Conservation (phyloP, 495 filamentous ascomycete species). For the Aspergillus indologenus region DNA sequence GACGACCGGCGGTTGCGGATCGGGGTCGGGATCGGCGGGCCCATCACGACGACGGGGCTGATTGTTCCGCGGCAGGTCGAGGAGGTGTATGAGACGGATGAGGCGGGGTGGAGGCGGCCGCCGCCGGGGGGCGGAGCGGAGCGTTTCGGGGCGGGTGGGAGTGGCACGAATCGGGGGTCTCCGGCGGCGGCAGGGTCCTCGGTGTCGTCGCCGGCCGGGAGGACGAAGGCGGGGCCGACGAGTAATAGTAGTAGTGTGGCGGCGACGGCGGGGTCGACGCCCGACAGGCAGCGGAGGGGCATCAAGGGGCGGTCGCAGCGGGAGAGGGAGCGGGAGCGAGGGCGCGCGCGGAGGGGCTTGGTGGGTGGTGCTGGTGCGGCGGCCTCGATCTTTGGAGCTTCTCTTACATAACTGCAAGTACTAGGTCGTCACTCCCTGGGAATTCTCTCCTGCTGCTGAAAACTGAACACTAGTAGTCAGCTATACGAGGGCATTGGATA, state of each 20-base stretch:
- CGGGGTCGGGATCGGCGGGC: not conserved
- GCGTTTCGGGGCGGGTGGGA: no score
- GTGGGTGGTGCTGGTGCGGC: slow-evolving; percentile 5
- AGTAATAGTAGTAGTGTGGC: not conserved
- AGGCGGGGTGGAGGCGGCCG: slow-evolving; percentile 22
- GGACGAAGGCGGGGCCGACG: slow-evolving; percentile 9
- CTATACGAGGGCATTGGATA: no score
- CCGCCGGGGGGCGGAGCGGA: not conserved
- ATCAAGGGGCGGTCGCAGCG: slow-evolving; percentile 13
- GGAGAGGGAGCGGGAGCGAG: slow-evolving; percentile 18
- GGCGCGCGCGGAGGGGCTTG: slow-evolving; percentile 13
- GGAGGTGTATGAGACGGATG: slow-evolving; percentile 23
- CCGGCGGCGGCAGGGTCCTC: slow-evolving; percentile 1
- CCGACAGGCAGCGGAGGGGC: slow-evolving; percentile 12
- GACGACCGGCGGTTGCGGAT: not conserved
- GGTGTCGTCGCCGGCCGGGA: slow-evolving; percentile 12
- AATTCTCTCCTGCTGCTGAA: no score
- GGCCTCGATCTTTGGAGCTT: not conserved
- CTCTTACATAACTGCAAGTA: no score
- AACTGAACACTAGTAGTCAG: no score
- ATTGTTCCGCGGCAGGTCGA: slow-evolving; percentile 16
- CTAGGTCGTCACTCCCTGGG: no score
- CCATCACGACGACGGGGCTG: not conserved
- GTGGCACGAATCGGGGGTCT: not conserved
- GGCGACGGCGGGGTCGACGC: slow-evolving; percentile 3